These are phyloP conservation scores for Nakazawaea ambrosiae DNA, from an alignment of 805 yeast species.

Conservation along the genomic window DNA sequence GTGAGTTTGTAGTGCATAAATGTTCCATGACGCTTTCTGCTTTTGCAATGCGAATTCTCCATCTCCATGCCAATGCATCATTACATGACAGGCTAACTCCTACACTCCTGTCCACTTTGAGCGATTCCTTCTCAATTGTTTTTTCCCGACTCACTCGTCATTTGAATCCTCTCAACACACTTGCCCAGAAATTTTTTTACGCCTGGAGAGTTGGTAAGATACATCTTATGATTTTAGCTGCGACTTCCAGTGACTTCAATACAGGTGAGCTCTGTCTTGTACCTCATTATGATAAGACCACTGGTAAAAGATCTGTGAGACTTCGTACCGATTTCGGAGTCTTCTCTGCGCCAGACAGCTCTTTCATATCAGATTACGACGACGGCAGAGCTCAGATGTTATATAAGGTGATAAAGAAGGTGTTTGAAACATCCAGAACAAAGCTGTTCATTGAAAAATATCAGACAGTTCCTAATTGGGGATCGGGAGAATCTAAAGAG, in stretches of 20 bases:
- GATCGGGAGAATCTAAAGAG: no score
- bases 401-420: neutral
- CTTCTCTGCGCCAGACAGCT: neutral
- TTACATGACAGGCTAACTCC: neutral
- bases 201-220: slow-evolving; percentile 7
- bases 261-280: no score
- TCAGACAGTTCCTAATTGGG: no score
- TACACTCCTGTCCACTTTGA: neutral
- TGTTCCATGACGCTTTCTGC: slow-evolving; percentile 7
- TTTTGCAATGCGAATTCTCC: slow-evolving; percentile 17
- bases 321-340: neutral
- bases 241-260: no score
- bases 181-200: slow-evolving; percentile 4
- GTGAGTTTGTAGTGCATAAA: slow-evolving; percentile 1
- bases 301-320: no score
- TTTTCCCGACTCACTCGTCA: slow-evolving; percentile 19
- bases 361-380: neutral
- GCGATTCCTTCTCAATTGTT: no score
- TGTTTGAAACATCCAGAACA: neutral
- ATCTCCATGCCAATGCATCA: slow-evolving; percentile 18
- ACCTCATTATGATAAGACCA: no score
- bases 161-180: neutral
- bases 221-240: no score
- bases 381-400: neutral
- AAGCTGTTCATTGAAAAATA: neutral